Conservation (phyloP, 2,329 filamentous ascomycete genomes). For the Helicocarpus griseus region DNA sequence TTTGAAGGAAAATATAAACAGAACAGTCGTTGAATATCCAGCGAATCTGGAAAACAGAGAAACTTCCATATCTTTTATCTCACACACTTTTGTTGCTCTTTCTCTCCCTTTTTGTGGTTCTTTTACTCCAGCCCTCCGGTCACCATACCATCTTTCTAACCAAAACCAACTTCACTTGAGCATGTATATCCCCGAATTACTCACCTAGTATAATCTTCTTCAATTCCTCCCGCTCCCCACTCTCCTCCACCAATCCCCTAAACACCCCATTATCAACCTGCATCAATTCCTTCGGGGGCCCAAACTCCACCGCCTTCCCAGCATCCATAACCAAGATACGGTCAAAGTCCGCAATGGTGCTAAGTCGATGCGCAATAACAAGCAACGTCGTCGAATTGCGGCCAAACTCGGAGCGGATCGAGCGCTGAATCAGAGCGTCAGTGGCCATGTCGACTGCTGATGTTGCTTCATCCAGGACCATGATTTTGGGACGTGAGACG, state of each 20-base stretch:
- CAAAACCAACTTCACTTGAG: not conserved
- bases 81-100: no score
- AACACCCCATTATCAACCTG: constrained; percentile 44
- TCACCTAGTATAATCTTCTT: constrained; percentile 19
- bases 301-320: constrained; percentile 58
- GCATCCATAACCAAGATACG: constrained; percentile 62
- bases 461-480: constrained; percentile 74
- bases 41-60: no score
- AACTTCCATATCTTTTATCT: not conserved
- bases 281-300: constrained; percentile 54
- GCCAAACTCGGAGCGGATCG: constrained; percentile 61
- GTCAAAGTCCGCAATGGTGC: constrained; percentile 69
- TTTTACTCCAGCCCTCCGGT: no score
- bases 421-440: constrained; percentile 62
- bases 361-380: constrained; percentile 66
- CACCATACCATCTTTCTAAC: no score
- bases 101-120: no score
- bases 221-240: constrained; percentile 25
- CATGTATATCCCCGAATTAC: no score
- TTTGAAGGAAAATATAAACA: no score
- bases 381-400: constrained; percentile 53
- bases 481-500: constrained; percentile 61
- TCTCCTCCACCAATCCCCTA: constrained; percentile 43
- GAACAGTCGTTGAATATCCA: no score
- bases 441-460: constrained; percentile 70